phyloP scores from a whole-genome alignment of 1,284 basidiomycete genomes.

The Sporisorium sorghi region DNA sequence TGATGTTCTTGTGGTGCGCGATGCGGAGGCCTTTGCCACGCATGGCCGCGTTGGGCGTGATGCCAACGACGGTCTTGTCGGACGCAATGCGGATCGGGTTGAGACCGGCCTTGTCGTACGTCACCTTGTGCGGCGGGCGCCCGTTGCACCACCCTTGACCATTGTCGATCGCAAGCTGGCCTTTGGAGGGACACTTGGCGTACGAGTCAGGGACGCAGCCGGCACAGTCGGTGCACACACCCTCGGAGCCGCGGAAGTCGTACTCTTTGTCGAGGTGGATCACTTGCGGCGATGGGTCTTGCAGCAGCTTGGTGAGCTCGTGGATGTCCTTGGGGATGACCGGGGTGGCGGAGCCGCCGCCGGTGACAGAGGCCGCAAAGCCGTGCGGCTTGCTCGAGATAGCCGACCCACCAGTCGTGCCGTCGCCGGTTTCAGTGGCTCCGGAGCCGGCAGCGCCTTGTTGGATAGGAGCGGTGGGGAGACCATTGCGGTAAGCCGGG shows the following conservation, averaged over 20 bases:
- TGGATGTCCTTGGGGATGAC: constrained; percentile 65
- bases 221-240: constrained; percentile 60
- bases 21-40: constrained; percentile 58
- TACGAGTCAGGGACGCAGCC: constrained; percentile 47
- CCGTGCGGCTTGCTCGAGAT: constrained; percentile 35
- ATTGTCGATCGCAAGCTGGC: constrained; percentile 68
- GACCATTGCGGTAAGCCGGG: constrained; percentile 10
- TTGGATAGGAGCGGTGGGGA: constrained; percentile 12
- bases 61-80: constrained; percentile 38
- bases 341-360: constrained; percentile 68
- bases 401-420: background rate
- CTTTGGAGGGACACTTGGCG: constrained; percentile 65
- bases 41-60: constrained; percentile 64
- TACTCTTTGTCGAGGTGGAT: constrained; percentile 68
- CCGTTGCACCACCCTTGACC: constrained; percentile 67
- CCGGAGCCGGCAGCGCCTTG: background rate
- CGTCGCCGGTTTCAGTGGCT: background rate
- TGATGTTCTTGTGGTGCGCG: constrained; percentile 61
- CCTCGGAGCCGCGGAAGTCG: constrained; percentile 66
- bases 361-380: constrained; percentile 68
- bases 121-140: constrained; percentile 20
- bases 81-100: constrained; percentile 14
- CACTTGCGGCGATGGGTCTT: constrained; percentile 65
- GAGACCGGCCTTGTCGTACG: constrained; percentile 57
- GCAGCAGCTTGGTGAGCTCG: constrained; percentile 67